Percentiles rank a stretch among this genome's conserved stretches.
Conservation (phyloP, 2,329 filamentous ascomycete species). For the Colletotrichum tanaceti region DNA sequence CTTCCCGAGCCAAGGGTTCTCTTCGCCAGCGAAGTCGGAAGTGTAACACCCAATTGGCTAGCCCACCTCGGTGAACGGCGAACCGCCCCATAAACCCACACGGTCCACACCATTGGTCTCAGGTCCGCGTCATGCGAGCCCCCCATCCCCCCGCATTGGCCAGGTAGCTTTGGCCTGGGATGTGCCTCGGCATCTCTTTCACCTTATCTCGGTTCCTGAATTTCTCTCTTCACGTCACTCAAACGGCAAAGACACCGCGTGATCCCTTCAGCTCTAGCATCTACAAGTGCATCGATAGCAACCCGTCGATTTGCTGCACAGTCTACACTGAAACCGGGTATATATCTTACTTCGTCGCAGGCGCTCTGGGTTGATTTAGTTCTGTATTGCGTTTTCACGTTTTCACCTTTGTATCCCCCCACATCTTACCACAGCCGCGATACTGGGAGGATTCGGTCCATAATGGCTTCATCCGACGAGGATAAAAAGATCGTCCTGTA, state of each 20-base stretch:
- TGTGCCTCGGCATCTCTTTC: slow-evolving; percentile 34
- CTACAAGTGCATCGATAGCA: background rate
- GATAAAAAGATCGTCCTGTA: slow-evolving; percentile 65
- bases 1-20: background rate
- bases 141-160: background rate
- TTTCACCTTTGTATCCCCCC: background rate
- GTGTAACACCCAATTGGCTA: slow-evolving; percentile 38
- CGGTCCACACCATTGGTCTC: slow-evolving; percentile 2
- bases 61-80: slow-evolving; percentile 1
- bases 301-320: background rate
- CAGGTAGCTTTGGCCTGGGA: background rate
- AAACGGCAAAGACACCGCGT: background rate
- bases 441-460: background rate
- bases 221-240: slow-evolving; percentile 16
- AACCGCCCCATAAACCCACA: background rate
- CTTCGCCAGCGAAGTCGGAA: background rate
- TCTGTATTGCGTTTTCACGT: background rate
- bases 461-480: slow-evolving; percentile 26
- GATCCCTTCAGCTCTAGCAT: background rate
- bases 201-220: background rate
- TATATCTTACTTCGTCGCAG: background rate
- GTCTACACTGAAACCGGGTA: background rate
- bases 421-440: background rate
- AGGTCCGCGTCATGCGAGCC: background rate
- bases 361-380: too few species aligned